phyloP scores from a whole-genome alignment of 2,329 filamentous ascomycete genomes.

The Pyrenochaeta sp. region DNA sequence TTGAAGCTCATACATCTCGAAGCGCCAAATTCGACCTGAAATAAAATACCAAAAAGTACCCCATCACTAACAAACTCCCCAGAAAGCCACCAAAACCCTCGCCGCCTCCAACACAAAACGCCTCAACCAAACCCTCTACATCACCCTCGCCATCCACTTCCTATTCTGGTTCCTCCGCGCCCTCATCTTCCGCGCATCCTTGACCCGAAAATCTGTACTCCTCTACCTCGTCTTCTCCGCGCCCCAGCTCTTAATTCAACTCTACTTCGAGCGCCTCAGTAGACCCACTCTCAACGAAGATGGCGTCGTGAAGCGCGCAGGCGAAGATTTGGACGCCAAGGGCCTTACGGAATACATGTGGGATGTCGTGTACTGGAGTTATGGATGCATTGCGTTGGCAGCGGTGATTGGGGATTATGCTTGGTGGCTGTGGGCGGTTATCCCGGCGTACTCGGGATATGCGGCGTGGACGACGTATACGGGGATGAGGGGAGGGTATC shows the following conservation, averaged over 20 bases:
- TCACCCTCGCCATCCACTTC: conserved; percentile 74
- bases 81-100: conserved; percentile 66
- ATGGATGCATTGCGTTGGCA: conserved; percentile 76
- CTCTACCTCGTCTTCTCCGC: conserved; percentile 76
- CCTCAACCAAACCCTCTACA: conserved; percentile 83
- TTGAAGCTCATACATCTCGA: neutral
- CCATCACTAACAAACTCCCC: conserved; percentile 5
- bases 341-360: conserved; percentile 98
- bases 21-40: neutral
- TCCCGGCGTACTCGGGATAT: conserved; percentile 58
- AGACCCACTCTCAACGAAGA: conserved; percentile 75
- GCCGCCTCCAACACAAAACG: conserved; percentile 81
- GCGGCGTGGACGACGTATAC: conserved; percentile 57
- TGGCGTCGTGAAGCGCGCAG: conserved; percentile 73
- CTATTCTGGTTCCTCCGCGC: conserved; percentile 78
- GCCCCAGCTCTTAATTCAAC: conserved; percentile 81
- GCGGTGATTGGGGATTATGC: conserved; percentile 82
- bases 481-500: conserved; percentile 53
- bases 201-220: conserved; percentile 60
- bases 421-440: conserved; percentile 68
- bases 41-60: neutral
- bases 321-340: conserved; percentile 86
- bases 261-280: conserved; percentile 83
- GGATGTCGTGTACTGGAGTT: conserved; percentile 95
- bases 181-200: conserved; percentile 68